A percentile compares a stretch with the other conserved stretches of the same genome.
phyloP scores from a whole-genome alignment of 805 yeast species.

The Kodamaea sagamina region DNA sequence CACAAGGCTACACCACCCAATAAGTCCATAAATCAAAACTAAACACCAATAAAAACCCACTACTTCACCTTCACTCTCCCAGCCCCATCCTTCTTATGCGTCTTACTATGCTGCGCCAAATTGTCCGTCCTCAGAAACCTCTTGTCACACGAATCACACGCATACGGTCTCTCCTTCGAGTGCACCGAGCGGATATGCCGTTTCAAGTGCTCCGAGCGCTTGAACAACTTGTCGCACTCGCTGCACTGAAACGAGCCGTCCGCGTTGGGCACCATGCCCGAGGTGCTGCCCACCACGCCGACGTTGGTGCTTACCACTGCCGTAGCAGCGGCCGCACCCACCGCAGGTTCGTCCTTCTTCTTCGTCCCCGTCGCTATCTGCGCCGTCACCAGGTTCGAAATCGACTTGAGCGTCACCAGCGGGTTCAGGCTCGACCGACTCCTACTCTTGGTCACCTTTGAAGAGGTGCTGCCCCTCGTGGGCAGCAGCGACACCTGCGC shows the following conservation, averaged over 20 bases:
- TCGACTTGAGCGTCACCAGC: constrained; percentile 9
- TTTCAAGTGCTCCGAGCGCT: constrained; percentile 45
- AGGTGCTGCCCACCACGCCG: constrained; percentile 4
- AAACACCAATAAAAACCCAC: constrained; percentile 3
- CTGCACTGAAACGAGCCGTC: constrained; percentile 38
- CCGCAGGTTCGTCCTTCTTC: background rate
- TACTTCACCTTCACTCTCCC: constrained; percentile 1
- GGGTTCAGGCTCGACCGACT: constrained; percentile 10
- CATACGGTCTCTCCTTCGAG: constrained; percentile 47
- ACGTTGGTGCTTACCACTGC: background rate
- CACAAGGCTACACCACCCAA: background rate
- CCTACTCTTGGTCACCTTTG: constrained; percentile 10
- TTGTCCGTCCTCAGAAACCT: constrained; percentile 45
- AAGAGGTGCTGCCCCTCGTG: background rate
- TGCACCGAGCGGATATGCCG: constrained; percentile 46
- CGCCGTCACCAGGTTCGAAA: constrained; percentile 3
- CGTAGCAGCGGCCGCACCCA: background rate
- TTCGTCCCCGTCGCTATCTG: constrained; percentile 3
- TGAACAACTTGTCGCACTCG: constrained; percentile 45
- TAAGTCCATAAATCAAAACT: constrained; percentile 6
- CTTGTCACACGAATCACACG: constrained; percentile 47
- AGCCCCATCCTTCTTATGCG: constrained; percentile 26
- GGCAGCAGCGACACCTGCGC: constrained; percentile 4
- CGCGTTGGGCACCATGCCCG: constrained; percentile 12
- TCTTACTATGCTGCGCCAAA: constrained; percentile 47